A percentile compares a stretch with the other conserved stretches of the same genome.
Conservation (phyloP, 192 early-diverging fungal genomes). For the Coemansia sp. region DNA sequence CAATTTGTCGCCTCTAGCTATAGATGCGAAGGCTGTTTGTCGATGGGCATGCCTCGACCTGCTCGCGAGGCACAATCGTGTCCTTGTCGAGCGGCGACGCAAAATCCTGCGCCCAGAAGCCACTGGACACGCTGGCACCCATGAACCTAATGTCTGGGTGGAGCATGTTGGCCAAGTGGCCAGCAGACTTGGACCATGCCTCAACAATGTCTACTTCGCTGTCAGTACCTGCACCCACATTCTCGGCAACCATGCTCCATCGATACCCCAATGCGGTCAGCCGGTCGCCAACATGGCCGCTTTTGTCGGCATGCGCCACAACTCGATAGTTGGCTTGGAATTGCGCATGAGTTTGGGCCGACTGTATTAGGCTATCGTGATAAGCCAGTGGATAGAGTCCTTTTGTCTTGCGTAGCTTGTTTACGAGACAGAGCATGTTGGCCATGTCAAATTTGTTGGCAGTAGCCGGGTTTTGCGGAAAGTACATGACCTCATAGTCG, state of each 20-base stretch:
- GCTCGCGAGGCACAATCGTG: neutral
- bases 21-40: slow-evolving; percentile 17
- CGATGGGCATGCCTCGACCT: slow-evolving; percentile 25
- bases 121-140: slow-evolving; percentile 33
- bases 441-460: slow-evolving; percentile 25
- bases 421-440: slow-evolving; percentile 46
- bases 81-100: slow-evolving; percentile 21
- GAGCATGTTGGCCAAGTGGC: slow-evolving; percentile 38
- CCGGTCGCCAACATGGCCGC: slow-evolving; percentile 36
- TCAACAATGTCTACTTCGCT: slow-evolving; percentile 29
- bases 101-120: slow-evolving; percentile 52
- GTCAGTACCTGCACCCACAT: slow-evolving; percentile 40
- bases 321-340: slow-evolving; percentile 28
- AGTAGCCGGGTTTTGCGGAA: slow-evolving; percentile 17
- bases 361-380: slow-evolving; percentile 14
- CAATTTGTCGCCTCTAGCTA: neutral
- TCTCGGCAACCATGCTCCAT: slow-evolving; percentile 36
- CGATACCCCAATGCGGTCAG: slow-evolving; percentile 20
- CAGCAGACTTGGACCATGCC: slow-evolving; percentile 33
- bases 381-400: slow-evolving; percentile 23
- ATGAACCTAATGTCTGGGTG: slow-evolving; percentile 36
- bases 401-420: slow-evolving; percentile 16
- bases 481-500: slow-evolving; percentile 14
- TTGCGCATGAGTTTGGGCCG: slow-evolving; percentile 29
- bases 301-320: slow-evolving; percentile 35